Evolutionary conservation across 371 early-diverging fungal species (phyloP), one percentile per base, ranked within the genome.

Genomic region (Apophysomyces elegans): DNA sequence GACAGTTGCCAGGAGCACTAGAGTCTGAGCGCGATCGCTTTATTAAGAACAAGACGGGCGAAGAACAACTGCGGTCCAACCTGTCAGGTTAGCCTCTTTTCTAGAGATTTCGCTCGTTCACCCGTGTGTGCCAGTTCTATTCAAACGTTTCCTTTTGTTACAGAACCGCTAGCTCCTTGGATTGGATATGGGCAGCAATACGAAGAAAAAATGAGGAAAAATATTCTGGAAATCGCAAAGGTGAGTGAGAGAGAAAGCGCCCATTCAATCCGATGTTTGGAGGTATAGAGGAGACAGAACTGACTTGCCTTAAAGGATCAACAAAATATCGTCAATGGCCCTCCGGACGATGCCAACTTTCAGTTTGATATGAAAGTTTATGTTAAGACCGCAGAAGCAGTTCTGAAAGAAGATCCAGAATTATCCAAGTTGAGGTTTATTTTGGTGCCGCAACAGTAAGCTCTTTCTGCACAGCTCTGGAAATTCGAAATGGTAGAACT

Each of bases 381-480:
- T 60, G 74, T 79, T 11, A 79, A 81, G 26, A 82, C 76, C 32
- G 91, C 91, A n/a, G 69, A 79, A 58, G 89, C 90, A 2, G 81
- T 83, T 4, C 67, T 91, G 38, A 78, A 83, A 50, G 74, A 80
- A 41, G 92, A 91, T 68, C 72, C 83, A 2, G 71, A 81, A 9
- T 74, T 91, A 16, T 75, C 86, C 11, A 65, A 75, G 45, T 80
- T 86, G 86, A 84, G 92, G 13, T 91, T 90, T 61, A 61, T 78
- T 7, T 74, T 91, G 0, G 92, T 91, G 4, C 92, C 91, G 26
- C 85, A 84, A 67, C 74, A 80, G 88, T 86, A 79, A 75, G 79
- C 63, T 5, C n/a, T 50, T 58, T 12, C 18, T 64, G 37, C 59
- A 9, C 26, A 14, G 16, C 43, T 13, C 61, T 37, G 6, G 16